Conservation (phyloP, 2,329 filamentous ascomycete species). For the Paramyrothecium roridum region DNA sequence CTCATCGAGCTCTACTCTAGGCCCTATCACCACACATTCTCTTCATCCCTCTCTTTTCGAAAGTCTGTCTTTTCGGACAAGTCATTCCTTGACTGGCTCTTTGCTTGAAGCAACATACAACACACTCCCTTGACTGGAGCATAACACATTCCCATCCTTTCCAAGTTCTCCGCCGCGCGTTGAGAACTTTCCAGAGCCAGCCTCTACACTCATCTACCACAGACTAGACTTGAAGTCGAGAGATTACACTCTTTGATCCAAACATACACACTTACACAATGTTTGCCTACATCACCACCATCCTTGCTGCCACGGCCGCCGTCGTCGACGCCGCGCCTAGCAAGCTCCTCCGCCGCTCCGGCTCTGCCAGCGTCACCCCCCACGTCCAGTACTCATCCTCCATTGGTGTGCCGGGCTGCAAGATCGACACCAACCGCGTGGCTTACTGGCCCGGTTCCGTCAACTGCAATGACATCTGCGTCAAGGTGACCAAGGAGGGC, state of each 20-base stretch:
- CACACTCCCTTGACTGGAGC: too few relatives aligned
- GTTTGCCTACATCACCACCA: constrained; percentile 23
- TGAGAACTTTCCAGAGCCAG: constrained; percentile 22
- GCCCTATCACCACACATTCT: not conserved
- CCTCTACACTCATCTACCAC: constrained; percentile 9
- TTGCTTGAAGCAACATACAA: not conserved
- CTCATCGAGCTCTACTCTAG: not conserved
- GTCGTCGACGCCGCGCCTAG: constrained; percentile 22
- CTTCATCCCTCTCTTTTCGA: not conserved
- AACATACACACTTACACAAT: constrained; percentile 16
- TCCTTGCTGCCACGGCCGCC: constrained; percentile 25
- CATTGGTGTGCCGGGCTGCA: constrained; percentile 57
- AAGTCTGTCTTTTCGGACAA: constrained; percentile 6
- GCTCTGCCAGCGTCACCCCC: constrained; percentile 42
- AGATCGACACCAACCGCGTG: constrained; percentile 57
- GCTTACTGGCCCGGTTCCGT: constrained; percentile 56
- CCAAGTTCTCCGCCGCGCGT: constrained; percentile 23
- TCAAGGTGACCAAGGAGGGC: constrained; percentile 46
- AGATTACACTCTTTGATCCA: constrained; percentile 3
- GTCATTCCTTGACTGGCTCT: constrained; percentile 14
- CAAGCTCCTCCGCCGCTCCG: constrained; percentile 18
- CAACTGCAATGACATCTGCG: constrained; percentile 54
- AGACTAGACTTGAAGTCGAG: not conserved
- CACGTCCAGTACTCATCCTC: constrained; percentile 56
- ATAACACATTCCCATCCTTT: constrained; percentile 10